Base-by-base conservation (phyloP, 148 eudicot genomes). In the Fagopyrum homotropicum region DNA sequence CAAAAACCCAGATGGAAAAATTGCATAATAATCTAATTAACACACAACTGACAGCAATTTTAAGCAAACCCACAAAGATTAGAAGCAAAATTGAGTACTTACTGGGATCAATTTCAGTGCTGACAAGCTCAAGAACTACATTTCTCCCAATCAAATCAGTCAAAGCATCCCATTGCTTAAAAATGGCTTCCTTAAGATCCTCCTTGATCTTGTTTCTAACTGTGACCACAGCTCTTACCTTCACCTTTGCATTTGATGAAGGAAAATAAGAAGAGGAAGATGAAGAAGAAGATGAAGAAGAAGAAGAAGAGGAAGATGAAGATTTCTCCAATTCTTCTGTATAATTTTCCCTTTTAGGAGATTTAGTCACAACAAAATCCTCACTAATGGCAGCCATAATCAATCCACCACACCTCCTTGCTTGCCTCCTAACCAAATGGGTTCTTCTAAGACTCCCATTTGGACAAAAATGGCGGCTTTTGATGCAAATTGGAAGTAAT, bases 141-240 rank as follows among this genome's bases (percentile, higher is more conserved):
- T 88, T 89, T 75, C 85, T 87, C 7, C 98, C 96, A 81, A 90
- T 75, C 69, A 78, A 79, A 75, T 93, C 93, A 56, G 82, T 73
- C 9, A 86, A 75, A 84, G 91, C 85, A 86, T 91, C 92, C 61
- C 86, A 78, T 5, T 88, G 87, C 72, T 81, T 89, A 45, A 83
- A 79, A 78, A 91, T 7, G 1, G 86, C 72, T 50, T 85, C 90
- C 69, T 86, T 93, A 7, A 93, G 80, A 81, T 89, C 98, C 76
- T 93, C 93, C 83, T 93, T 93, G 56, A 52, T 81, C 87, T 93
- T 93, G 78, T 90, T 93, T 73, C 91, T 90, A 4, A 93, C 98
- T 5, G 96, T 93, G 22, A 90, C 80, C 46, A 92, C 96, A 40
- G 92, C 97, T 75, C 90, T 85, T 4, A 91, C 96, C 81, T 89